These are phyloP conservation scores for Aureobasidium lini DNA, from an alignment of 2,329 filamentous ascomycete species.

Conservation along the genomic window DNA sequence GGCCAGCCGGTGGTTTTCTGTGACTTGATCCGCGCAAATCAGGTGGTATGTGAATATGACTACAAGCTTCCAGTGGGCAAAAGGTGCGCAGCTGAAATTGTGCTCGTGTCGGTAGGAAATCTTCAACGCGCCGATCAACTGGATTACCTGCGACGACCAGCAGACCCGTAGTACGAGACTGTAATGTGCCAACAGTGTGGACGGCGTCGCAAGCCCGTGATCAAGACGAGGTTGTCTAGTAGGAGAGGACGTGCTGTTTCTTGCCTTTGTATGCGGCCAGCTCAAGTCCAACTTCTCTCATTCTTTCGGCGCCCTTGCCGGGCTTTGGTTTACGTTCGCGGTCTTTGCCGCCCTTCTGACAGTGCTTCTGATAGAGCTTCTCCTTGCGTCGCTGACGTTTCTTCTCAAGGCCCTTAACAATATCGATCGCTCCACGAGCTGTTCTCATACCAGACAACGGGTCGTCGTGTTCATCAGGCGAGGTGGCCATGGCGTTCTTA, in stretches of 20 bases:
- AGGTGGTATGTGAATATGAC: background rate
- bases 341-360: constrained; percentile 66
- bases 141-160: constrained; percentile 17
- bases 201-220: constrained; percentile 15
- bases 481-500: background rate
- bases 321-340: constrained; percentile 50
- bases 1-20: background rate
- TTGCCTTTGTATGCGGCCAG: constrained; percentile 74
- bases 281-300: constrained; percentile 84
- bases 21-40: background rate
- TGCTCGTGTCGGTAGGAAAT: constrained; percentile 6
- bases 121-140: constrained; percentile 9
- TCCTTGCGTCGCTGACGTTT: constrained; percentile 90
- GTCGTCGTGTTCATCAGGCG: constrained; percentile 33
- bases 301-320: constrained; percentile 84
- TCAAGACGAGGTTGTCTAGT: constrained; percentile 23
- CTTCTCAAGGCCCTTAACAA: constrained; percentile 90
- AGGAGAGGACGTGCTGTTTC: constrained; percentile 41
- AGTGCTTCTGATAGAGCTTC: constrained; percentile 85
- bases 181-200: constrained; percentile 12
- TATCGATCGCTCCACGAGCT: constrained; percentile 83
- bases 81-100: background rate
- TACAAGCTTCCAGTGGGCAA: constrained; percentile 6
- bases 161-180: constrained; percentile 8
- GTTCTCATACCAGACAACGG: constrained; percentile 53